Evolutionary conservation across 2,329 filamentous ascomycete species (phyloP), one percentile per base, ranked within the genome.

Genomic region (Neocucurbitaria cava): DNA sequence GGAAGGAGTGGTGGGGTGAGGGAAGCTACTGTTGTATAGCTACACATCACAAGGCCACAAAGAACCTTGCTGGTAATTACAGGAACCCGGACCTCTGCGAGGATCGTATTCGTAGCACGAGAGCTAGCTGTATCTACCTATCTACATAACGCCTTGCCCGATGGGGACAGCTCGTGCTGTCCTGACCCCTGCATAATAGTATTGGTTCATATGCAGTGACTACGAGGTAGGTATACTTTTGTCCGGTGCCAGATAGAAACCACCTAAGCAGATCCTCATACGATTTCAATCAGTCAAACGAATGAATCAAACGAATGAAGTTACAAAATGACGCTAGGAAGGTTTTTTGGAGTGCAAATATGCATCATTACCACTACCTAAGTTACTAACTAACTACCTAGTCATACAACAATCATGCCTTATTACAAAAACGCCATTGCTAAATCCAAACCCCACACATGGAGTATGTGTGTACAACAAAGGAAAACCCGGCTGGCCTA

Each of bases 401-500:
- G 31, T 43, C 24, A 43, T 43, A 30, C 41, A 43, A 43, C 41
- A 43, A 24, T 15, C 7, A 40, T 21, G 2, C 13, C 21, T 5
- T 23, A 13, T 17, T 30, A 15, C 3, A n/a, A 38, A 38, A 30
- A 43, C 41, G 23, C 41, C 41, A 30, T 30, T 24, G 41, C 41
- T 43, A 30, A 43, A 42, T 24, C 18, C 9, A 21, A 40, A 43
- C 13, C 40, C 21, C n/a, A 10, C 21, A 24, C 24, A 41, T 3
- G 20, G 23, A 26, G 2, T n/a, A 11, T 42, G 40, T 42, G 40
- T 42, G 40, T 42, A 23, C 40, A 56, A 53, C 60, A 63, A 53
- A 63, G 43, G 58, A 63, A 63, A 63, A 63, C 55, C 60, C 40
- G 60, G 60, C 58, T 63, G 56, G 52, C 45, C 58, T 38, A 63